Evolutionary conservation across 2,329 filamentous ascomycete genomes (phyloP).

Genomic region (Metarhizium sp.): DNA sequence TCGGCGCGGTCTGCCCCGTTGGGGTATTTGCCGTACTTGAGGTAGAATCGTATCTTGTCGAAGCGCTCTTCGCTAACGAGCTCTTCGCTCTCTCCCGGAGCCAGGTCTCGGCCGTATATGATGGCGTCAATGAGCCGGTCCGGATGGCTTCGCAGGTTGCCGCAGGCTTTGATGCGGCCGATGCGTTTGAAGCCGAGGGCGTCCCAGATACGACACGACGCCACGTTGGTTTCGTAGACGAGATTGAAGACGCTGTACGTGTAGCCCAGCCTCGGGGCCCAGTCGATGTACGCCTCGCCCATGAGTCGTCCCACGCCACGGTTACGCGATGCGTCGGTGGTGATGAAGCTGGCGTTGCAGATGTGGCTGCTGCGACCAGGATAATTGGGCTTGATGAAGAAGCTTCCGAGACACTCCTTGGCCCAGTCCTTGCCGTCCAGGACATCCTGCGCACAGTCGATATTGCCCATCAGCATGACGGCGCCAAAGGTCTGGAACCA

Average conservation of each 20-base stretch:
- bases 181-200: slow-evolving; percentile 87
- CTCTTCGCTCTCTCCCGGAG: slow-evolving; percentile 57
- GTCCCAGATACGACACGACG: slow-evolving; percentile 86
- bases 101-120: slow-evolving; percentile 63
- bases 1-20: slow-evolving; percentile 88
- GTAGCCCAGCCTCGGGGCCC: slow-evolving; percentile 74
- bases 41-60: slow-evolving; percentile 96
- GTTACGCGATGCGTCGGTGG: slow-evolving; percentile 63
- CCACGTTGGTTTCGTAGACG: slow-evolving; percentile 89
- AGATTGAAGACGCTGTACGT: slow-evolving; percentile 91
- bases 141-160: slow-evolving; percentile 59
- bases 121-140: slow-evolving; percentile 64
- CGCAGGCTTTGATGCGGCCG: slow-evolving; percentile 66
- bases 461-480: slow-evolving; percentile 75
- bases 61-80: slow-evolving; percentile 92
- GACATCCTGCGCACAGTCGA: slow-evolving; percentile 52
- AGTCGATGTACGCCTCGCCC: slow-evolving; percentile 69
- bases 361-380: slow-evolving; percentile 84
- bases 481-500: slow-evolving; percentile 90
- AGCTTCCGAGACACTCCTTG: slow-evolving; percentile 75
- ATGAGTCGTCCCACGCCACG: slow-evolving; percentile 67
- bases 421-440: slow-evolving; percentile 62
- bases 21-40: slow-evolving; percentile 90
- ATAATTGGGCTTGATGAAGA: slow-evolving; percentile 93
- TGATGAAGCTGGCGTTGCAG: slow-evolving; percentile 75